These are phyloP conservation scores for Hypoxylon perforatum DNA, from an alignment of 495 filamentous ascomycete species.

Conservation along the genomic window DNA sequence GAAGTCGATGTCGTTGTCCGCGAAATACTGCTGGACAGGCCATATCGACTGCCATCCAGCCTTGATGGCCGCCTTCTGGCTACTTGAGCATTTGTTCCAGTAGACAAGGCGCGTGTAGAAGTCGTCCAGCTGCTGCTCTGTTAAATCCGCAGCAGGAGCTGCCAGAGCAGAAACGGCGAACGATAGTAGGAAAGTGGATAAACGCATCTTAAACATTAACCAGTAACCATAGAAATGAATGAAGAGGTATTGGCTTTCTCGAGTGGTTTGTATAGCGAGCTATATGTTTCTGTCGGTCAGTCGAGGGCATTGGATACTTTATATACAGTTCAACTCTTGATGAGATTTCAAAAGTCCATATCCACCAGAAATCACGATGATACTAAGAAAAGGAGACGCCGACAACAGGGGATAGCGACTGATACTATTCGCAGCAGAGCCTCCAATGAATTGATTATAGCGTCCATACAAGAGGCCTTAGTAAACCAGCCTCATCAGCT, in stretches of 20 bases:
- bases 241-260: neutral
- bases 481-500: too few species aligned
- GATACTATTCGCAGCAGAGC: too few species aligned
- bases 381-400: too few species aligned
- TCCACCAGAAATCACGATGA: too few species aligned
- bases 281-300: too few species aligned
- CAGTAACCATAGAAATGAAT: neutral
- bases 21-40: slow-evolving; percentile 10
- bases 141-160: neutral
- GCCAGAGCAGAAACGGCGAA: neutral
- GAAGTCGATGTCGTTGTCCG: slow-evolving; percentile 6
- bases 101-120: slow-evolving; percentile 8
- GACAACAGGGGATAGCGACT: too few species aligned
- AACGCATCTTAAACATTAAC: neutral
- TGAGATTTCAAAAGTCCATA: too few species aligned
- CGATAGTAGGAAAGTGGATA: neutral
- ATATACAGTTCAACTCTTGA: too few species aligned
- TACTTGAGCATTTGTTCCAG: neutral
- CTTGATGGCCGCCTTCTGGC: slow-evolving; percentile 2
- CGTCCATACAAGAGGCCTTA: too few species aligned
- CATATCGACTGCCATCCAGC: slow-evolving; percentile 11
- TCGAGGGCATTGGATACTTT: too few species aligned
- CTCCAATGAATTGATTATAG: too few species aligned
- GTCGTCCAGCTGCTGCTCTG: slow-evolving; percentile 1
- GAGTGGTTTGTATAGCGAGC: neutral